Evolutionary conservation across 495 filamentous ascomycete genomes (phyloP).

Genomic region (Hypoxylon lienhwacheense): DNA sequence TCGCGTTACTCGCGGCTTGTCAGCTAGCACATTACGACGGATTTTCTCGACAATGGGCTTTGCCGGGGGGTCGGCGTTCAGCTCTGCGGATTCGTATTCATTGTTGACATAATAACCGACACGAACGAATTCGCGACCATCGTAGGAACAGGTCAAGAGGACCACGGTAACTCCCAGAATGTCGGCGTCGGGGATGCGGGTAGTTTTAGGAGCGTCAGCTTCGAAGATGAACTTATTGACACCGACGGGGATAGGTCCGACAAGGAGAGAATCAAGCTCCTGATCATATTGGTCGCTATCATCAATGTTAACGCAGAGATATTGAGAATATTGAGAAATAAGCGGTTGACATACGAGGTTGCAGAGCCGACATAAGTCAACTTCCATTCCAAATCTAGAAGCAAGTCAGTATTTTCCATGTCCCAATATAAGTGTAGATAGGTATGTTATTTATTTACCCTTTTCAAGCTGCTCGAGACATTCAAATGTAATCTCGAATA

Average conservation of each 20-base stretch:
- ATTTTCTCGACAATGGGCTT: slow-evolving; percentile 92
- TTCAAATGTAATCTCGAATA: slow-evolving; percentile 98
- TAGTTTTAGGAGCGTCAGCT: slow-evolving; percentile 86
- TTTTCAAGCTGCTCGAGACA: slow-evolving; percentile 90
- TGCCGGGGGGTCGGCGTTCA: slow-evolving; percentile 81
- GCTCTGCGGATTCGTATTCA: slow-evolving; percentile 91
- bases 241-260: slow-evolving; percentile 93
- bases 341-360: slow-evolving; percentile 76
- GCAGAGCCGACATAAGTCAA: slow-evolving; percentile 98
- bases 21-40: slow-evolving; percentile 85
- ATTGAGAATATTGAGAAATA: background rate
- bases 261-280: slow-evolving; percentile 93
- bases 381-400: slow-evolving; percentile 96
- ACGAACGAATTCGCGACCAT: slow-evolving; percentile 93
- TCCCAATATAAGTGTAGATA: background rate
- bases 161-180: slow-evolving; percentile 97
- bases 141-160: slow-evolving; percentile 94
- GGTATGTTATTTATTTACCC: slow-evolving; percentile 55
- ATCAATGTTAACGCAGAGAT: slow-evolving; percentile 28
- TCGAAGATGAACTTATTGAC: slow-evolving; percentile 99
- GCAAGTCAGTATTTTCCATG: slow-evolving; percentile 1
- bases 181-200: slow-evolving; percentile 87
- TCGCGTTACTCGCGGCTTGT: slow-evolving; percentile 94
- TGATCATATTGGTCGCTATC: slow-evolving; percentile 90
- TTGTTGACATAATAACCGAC: slow-evolving; percentile 99